Base-by-base conservation (phyloP, 1,284 basidiomycete species). In the Ceratobasidium sp. region DNA sequence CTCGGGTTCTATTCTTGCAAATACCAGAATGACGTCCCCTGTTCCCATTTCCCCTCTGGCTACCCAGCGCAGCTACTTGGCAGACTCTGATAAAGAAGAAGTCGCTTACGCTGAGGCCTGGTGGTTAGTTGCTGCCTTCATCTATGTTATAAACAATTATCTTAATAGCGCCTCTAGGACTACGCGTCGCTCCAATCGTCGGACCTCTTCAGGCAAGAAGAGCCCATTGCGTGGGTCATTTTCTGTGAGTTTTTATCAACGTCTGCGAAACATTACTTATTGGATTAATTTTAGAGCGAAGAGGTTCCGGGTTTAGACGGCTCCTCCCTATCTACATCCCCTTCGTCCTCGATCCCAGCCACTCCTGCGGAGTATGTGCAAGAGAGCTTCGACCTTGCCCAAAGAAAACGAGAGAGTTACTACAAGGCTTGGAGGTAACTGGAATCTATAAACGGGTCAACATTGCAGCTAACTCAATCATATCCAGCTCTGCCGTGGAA, bases 311-410 rank as follows among this genome's bases (percentile, higher is more conserved):
- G n/a, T 52, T 28, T 74, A 46, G 57, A 64, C 33, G 46, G 48
- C 20, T 62, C 57, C 17, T 74, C 70, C 10, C 20, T 38, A 23
- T n/a, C 15, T 15, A 50, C 59, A 2, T 62, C 70, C 5, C 70
- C 70, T 20, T 50, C 46, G 1, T 74, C 70, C 23, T 62, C 70
- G 2, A 23, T 42, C 15, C 70, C 40, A 4, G 54, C 70, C 6
- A 74, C 70, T 33, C 70, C 70, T 5, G 70, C 57, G 23, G 70
- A 74, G 59, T 62, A 74, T 33, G 70, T 52, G 26, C 70, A 74
- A 40, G 59, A 48, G 5, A 64, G 64, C 44, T 74, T 74, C 38
- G 70, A 74, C 15, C 42, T 33, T 13, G 46, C 48, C 10, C 70
- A 62, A 12, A 62, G 64, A 57, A 61, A 38, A 23, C n/a, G 70